A percentile compares a stretch with the other conserved stretches of the same genome.
phyloP scores from a whole-genome alignment of 148 eudicot genomes.

The Diospyros lotus region DNA sequence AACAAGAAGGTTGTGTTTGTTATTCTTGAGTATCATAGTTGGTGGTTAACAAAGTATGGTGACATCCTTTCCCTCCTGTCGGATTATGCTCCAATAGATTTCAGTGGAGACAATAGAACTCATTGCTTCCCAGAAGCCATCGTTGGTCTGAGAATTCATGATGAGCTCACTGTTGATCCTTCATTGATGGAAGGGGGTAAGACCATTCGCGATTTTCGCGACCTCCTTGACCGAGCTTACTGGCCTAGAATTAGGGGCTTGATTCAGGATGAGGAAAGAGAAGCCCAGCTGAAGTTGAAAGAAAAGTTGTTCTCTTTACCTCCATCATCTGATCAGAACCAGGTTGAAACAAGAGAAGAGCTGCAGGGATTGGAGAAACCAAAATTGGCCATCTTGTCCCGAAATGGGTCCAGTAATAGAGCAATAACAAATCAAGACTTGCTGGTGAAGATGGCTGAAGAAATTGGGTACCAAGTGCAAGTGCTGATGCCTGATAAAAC shows the following conservation, averaged over 20 bases:
- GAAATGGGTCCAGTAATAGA: conserved; percentile 51
- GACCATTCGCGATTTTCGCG: conserved; percentile 57
- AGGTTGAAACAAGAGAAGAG: neutral
- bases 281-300: conserved; percentile 16
- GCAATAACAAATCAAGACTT: conserved; percentile 60
- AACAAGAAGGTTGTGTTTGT: conserved; percentile 85
- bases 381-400: conserved; percentile 57
- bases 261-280: conserved; percentile 52
- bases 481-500: conserved; percentile 51
- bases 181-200: conserved; percentile 42
- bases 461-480: conserved; percentile 60
- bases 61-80: conserved; percentile 66
- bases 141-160: conserved; percentile 78
- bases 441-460: conserved; percentile 62
- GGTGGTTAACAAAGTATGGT: conserved; percentile 88
- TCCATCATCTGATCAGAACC: conserved; percentile 13
- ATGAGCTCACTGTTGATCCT: conserved; percentile 68
- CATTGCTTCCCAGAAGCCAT: conserved; percentile 90
- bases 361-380: conserved; percentile 31
- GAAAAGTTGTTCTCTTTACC: conserved; percentile 10
- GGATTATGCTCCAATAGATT: conserved; percentile 59
- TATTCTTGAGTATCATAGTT: conserved; percentile 66
- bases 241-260: conserved; percentile 59
- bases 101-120: conserved; percentile 42
- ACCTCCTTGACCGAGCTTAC: conserved; percentile 64